Evolutionary conservation across 139 green algal species (phyloP).

Genomic region (Chlamydomonas applanata): DNA sequence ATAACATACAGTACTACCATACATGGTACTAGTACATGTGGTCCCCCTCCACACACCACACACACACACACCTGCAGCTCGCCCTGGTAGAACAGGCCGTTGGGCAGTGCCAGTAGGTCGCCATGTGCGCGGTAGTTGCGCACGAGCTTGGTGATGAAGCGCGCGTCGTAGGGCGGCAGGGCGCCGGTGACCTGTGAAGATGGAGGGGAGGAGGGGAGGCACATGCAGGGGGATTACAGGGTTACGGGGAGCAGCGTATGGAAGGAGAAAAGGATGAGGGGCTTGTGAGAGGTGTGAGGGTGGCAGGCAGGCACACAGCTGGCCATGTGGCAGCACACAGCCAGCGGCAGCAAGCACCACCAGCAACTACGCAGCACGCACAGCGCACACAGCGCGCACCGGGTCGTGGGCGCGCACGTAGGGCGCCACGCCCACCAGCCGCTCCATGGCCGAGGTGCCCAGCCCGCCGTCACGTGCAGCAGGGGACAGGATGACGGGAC

Average conservation of each 20-base stretch:
- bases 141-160: conserved; percentile 59
- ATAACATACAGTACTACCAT: too few species aligned
- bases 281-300: not conserved
- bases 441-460: conserved; percentile 34
- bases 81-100: conserved; percentile 69
- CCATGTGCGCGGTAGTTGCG: conserved; percentile 81
- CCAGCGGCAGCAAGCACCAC: not conserved
- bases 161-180: conserved; percentile 4
- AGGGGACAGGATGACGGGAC: conserved; percentile 40
- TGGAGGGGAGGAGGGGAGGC: too few species aligned
- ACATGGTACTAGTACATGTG: too few species aligned
- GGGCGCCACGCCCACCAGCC: conserved; percentile 14
- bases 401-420: not conserved
- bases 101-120: conserved; percentile 71
- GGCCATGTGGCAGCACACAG: not conserved
- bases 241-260: too few species aligned
- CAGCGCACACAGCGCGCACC: not conserved
- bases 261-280: too few species aligned
- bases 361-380: not conserved
- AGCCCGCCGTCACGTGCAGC: conserved; percentile 21
- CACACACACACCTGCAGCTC: conserved; percentile 32
- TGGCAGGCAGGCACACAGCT: not conserved
- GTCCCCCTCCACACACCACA: too few species aligned
- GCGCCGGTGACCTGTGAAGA: too few species aligned
- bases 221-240: too few species aligned